A percentile compares a stretch with the other conserved stretches of the same genome.
Conservation (phyloP, 2,329 filamentous ascomycete species). For the Conoideocrella luteorostrata region DNA sequence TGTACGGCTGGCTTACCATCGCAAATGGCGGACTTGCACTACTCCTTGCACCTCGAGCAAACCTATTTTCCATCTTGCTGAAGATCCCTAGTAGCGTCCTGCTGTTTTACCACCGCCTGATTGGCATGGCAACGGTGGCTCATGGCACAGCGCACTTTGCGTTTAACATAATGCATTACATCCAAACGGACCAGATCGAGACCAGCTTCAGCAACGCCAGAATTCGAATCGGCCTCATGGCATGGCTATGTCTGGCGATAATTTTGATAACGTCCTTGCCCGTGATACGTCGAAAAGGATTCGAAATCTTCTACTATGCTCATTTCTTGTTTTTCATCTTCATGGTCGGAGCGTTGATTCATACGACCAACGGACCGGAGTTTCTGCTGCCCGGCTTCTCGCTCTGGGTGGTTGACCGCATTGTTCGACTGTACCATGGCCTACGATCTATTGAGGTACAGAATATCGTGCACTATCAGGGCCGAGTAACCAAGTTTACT, state of each 20-base stretch:
- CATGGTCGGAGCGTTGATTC: slow-evolving; percentile 15
- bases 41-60: slow-evolving; percentile 17
- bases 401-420: slow-evolving; percentile 18
- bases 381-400: slow-evolving; percentile 17
- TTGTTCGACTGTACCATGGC: slow-evolving; percentile 14
- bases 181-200: slow-evolving; percentile 15
- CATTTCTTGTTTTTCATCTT: slow-evolving; percentile 19
- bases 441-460: slow-evolving; percentile 12
- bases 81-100: slow-evolving; percentile 15
- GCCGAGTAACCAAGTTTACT: slow-evolving; percentile 17
- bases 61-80: slow-evolving; percentile 15
- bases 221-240: slow-evolving; percentile 16
- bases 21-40: slow-evolving; percentile 19
- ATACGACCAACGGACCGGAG: slow-evolving; percentile 17
- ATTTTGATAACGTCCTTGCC: slow-evolving; percentile 16
- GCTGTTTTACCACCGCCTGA: slow-evolving; percentile 17
- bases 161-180: slow-evolving; percentile 15
- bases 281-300: slow-evolving; percentile 13
- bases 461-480: slow-evolving; percentile 11
- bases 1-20: slow-evolving; percentile 21
- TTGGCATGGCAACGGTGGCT: slow-evolving; percentile 15
- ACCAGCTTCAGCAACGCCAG: slow-evolving; percentile 9
- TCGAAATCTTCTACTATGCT: slow-evolving; percentile 19
- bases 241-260: slow-evolving; percentile 14
- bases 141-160: slow-evolving; percentile 17